Conservation (phyloP, 306 rosid genomes). For the Cajanus cajan region DNA sequence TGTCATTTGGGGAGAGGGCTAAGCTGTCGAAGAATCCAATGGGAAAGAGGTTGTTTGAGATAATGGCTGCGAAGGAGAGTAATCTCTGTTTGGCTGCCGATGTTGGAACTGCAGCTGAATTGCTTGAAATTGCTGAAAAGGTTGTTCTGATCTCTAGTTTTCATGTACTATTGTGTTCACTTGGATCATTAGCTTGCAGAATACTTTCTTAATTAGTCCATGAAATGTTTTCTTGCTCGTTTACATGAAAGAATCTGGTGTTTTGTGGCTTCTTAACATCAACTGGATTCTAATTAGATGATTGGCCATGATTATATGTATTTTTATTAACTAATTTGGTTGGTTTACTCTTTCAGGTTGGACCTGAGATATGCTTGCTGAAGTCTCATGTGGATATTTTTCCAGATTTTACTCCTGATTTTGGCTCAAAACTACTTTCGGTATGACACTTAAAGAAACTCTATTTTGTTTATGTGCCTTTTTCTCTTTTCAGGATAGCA, state of each 20-base stretch:
- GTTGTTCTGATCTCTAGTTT: constrained; percentile 33
- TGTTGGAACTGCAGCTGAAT: constrained; percentile 77
- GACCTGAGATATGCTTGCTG: constrained; percentile 91
- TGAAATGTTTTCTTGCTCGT: neutral
- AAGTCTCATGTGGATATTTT: constrained; percentile 94
- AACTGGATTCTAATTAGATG: constrained; percentile 1
- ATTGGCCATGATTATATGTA: neutral
- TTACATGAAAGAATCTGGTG: neutral
- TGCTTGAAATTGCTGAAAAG: constrained; percentile 83
- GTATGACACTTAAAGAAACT: constrained; percentile 43
- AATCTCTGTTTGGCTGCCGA: constrained; percentile 85
- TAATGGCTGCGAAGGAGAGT: constrained; percentile 79
- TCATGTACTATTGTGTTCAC: neutral
- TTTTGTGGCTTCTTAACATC: neutral
- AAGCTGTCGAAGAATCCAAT: constrained; percentile 71
- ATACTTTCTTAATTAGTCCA: neutral
- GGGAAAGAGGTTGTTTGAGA: constrained; percentile 78
- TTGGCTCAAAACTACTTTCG: constrained; percentile 77
- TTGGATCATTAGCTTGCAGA: neutral
- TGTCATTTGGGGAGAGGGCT: constrained; percentile 68
- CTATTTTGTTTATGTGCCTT: neutral
- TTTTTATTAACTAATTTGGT: neutral
- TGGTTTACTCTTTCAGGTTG: constrained; percentile 53
- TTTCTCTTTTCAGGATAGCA: neutral
- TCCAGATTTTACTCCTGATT: constrained; percentile 88